Conservation (phyloP, 2,329 filamentous ascomycete genomes). For the Fusarium robinianum region DNA sequence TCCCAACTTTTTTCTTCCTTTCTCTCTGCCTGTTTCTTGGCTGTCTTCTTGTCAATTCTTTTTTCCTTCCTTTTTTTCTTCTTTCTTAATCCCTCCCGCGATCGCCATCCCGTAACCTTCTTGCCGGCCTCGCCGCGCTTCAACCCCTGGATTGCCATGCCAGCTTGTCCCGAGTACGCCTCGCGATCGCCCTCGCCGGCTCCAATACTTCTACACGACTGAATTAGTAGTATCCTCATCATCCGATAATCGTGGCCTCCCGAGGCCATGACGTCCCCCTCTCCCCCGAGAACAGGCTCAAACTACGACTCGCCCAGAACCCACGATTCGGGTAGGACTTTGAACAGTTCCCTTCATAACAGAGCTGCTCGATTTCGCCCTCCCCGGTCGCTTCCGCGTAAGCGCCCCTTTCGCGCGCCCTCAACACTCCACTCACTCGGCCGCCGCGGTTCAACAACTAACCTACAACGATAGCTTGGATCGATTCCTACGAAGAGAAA, state of each 20-base stretch:
- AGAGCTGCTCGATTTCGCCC: constrained; percentile 29
- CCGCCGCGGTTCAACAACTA: not conserved
- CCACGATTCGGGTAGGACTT: constrained; percentile 28
- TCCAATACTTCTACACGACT: constrained; percentile 22
- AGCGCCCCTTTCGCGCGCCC: constrained; percentile 13
- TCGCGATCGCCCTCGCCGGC: constrained; percentile 31
- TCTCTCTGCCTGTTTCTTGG: too few species aligned
- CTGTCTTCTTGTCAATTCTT: too few species aligned
- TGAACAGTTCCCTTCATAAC: constrained; percentile 25
- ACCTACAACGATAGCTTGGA: constrained; percentile 49
- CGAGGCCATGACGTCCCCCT: constrained; percentile 36
- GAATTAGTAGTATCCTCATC: constrained; percentile 3
- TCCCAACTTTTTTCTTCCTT: too few species aligned
- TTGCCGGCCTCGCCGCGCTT: constrained; percentile 28
- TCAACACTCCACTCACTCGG: not conserved
- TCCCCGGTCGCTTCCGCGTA: constrained; percentile 37
- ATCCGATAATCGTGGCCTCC: constrained; percentile 14
- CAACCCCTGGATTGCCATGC: constrained; percentile 31
- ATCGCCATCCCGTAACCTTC: constrained; percentile 9
- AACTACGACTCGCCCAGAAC: constrained; percentile 29
- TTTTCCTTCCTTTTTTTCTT: too few species aligned
- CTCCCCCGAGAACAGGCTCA: constrained; percentile 33
- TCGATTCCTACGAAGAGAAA: constrained; percentile 52
- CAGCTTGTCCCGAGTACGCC: constrained; percentile 27
- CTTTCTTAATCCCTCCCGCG: not conserved